Evolutionary conservation across 805 yeast species (phyloP), one percentile per base, ranked within the genome.

Genomic region (Phaffomyces antillensis): DNA sequence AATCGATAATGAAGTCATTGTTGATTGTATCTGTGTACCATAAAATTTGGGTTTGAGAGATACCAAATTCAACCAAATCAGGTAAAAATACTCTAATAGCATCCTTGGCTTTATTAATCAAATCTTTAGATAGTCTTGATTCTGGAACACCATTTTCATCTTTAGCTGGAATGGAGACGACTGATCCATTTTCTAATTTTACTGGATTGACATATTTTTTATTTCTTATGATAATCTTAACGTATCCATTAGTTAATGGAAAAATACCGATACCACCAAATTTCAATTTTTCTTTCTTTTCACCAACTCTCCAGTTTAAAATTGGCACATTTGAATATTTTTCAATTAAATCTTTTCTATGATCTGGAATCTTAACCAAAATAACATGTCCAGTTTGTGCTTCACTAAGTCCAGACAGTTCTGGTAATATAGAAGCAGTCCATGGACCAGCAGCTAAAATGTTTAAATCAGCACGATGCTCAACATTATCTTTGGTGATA

Each of bases 251-350:
- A 42, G 61, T 56, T 15, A 53, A 37, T 26, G 71, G 71, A 48
- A 67, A 67, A 49, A 64, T 49, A 42, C 61, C 60, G 47, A 67
- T 46, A 3, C 70, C 71, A 30, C 58, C 64, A 18, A 54, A 42
- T 24, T 37, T 24, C 35, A 58, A 60, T 25, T 61, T 56, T 35
- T 65, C 67, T 35, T 61, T 53, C 0, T 59, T 54, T 30, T 62
- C 62, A 0, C 62, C 65, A 2, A 54, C 45, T 50, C 57, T 66
- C 71, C 71, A 68, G 10, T 51, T 55, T 7, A 63, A 39, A 36
- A 64, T 43, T n/a, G 72, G 71, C 47, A 65, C 61, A 40, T 65
- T 58, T 7, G 61, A 57, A 47, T 67, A 69, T 43, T 67, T 68
- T 7, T 52, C 53, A 15, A 53, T 44, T 35, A 69, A 43, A 42